Percentiles rank a stretch among this genome's conserved stretches.
phyloP scores from a whole-genome alignment of 441 rosid species.

The Capsella rubella region DNA sequence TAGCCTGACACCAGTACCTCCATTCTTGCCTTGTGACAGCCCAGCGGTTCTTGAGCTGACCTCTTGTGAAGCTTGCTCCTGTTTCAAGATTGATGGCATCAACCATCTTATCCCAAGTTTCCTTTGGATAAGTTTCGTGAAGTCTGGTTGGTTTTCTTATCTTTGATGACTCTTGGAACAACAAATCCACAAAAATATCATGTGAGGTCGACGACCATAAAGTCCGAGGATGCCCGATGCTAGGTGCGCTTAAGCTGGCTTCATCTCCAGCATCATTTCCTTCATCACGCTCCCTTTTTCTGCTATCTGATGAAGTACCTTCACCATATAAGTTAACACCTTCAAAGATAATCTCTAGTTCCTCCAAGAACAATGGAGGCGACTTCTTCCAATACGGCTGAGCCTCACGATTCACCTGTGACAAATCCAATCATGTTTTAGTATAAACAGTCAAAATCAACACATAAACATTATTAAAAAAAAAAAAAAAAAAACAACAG shows the following conservation, averaged over 20 bases:
- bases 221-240: slow-evolving; percentile 11
- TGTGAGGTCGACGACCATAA: slow-evolving; percentile 53
- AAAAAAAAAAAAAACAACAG: background rate
- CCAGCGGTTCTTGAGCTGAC: slow-evolving; percentile 54
- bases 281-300: slow-evolving; percentile 35
- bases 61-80: slow-evolving; percentile 42
- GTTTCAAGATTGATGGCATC: slow-evolving; percentile 44
- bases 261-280: slow-evolving; percentile 34
- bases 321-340: slow-evolving; percentile 32
- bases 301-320: slow-evolving; percentile 14
- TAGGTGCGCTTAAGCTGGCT: slow-evolving; percentile 29
- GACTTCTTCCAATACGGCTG: slow-evolving; percentile 40
- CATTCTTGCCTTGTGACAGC: slow-evolving; percentile 48
- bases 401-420: slow-evolving; percentile 53
- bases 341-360: slow-evolving; percentile 50
- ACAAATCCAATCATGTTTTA: slow-evolving; percentile 30
- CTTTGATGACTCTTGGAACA: slow-evolving; percentile 46
- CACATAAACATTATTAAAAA: background rate
- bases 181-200: slow-evolving; percentile 48
- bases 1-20: slow-evolving; percentile 53
- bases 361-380: slow-evolving; percentile 40
- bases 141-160: slow-evolving; percentile 38
- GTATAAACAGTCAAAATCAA: too few species aligned
- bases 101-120: slow-evolving; percentile 48
- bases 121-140: slow-evolving; percentile 45